Conservation (phyloP, 2,329 filamentous ascomycete genomes). For the Arthrobotrys musiformis region DNA sequence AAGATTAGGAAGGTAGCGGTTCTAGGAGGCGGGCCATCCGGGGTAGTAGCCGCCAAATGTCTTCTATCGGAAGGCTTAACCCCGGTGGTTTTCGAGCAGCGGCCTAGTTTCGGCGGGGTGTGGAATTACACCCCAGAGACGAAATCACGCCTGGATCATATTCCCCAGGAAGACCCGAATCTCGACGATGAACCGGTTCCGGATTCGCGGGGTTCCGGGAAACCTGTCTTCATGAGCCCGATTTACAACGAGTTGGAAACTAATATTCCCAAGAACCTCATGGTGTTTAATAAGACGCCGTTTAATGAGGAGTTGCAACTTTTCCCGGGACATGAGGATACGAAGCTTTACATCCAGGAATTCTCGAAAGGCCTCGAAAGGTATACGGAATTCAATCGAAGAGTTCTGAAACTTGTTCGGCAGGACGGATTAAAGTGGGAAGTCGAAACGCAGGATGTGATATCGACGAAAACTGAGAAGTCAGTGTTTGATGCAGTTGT, state of each 20-base stretch:
- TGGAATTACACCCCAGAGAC: constrained; percentile 79
- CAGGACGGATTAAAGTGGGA: constrained; percentile 19
- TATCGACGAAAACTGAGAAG: constrained; percentile 16
- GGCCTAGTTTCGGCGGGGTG: constrained; percentile 78
- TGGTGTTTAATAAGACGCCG: constrained; percentile 78
- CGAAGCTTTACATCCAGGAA: constrained; percentile 74
- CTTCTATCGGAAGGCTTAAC: constrained; percentile 78
- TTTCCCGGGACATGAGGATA: constrained; percentile 77
- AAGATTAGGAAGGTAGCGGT: constrained; percentile 65
- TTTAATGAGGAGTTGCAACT: constrained; percentile 75
- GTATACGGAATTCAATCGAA: constrained; percentile 55
- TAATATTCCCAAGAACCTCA: constrained; percentile 83
- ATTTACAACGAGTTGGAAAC: constrained; percentile 85
- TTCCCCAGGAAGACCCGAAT: constrained; percentile 77
- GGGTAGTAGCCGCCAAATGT: constrained; percentile 83
- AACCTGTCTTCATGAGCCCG: constrained; percentile 76
- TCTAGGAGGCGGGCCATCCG: constrained; percentile 83
- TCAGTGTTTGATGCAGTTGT: constrained; percentile 76
- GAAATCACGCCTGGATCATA: constrained; percentile 63
- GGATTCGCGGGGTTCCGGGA: constrained; percentile 51
- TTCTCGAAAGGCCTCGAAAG: constrained; percentile 54
- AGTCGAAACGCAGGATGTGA: constrained; percentile 33
- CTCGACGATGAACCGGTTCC: constrained; percentile 72
- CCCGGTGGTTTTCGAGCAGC: constrained; percentile 82
- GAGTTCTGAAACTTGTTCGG: constrained; percentile 35